Evolutionary conservation across 371 early-diverging fungal species (phyloP), one percentile per base, ranked within the genome.

Genomic region (Mortierella sp.): DNA sequence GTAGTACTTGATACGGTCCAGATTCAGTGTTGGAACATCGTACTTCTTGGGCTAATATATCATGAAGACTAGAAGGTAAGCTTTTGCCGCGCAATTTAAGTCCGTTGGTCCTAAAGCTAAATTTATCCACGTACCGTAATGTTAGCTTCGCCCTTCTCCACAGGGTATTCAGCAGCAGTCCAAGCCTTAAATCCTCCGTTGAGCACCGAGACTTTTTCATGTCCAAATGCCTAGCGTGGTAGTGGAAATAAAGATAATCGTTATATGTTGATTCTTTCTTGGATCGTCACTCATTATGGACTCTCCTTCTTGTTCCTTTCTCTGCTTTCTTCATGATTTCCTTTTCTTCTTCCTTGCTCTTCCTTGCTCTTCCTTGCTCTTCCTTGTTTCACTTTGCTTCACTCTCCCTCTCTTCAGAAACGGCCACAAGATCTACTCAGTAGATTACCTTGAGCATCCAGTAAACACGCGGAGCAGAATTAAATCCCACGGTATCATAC

Each of bases 151-250:
- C 86, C 90, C 16, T 75, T 47, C 61, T 88, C 93, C 11, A 89
- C 74, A 26, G 84, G 84, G 35, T 87, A 87, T 20, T 86, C 87
- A 12, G 89, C 92, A 4, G 77, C 83, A 12, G 86, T 78, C 98
- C 98, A 98, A 58, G 88, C 87, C 18, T 90, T 89, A 35, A 98
- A 75, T 5, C 98, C 97, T 26, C 97, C 98, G 63, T 97, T 91
- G 59, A 98, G 84, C 8, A 98, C 91, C 30, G 95, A 94, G 5
- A 97, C 90, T 16, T 91, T 88, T 35, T 89, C 68, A 74, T 97
- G 97, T 4, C 96, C 96, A 90, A 97, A 96, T 12, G 89, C 95
- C 79, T 79, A 37, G 12, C 5, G 10, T n/a, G n/a, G 22, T 55
- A 28, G 14, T 55, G 12, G 12, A 55, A n/a, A 14, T 1, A 37